A percentile compares a stretch with the other conserved stretches of the same genome.
phyloP scores from a whole-genome alignment of 2,329 filamentous ascomycete species.

The Thermoascus crustaceus region DNA sequence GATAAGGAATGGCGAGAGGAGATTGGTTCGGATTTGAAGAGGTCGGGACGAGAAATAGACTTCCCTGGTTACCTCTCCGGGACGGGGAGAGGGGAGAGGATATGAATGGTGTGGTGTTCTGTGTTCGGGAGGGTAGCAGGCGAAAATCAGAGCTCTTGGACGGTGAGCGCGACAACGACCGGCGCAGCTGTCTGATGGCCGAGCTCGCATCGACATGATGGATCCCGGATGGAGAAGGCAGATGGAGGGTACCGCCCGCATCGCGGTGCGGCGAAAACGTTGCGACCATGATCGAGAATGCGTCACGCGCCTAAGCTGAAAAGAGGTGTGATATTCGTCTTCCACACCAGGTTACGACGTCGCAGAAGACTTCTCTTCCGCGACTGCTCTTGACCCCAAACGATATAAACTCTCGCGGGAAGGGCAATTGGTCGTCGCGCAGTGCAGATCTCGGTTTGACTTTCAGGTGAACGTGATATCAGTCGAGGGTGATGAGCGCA shows the following conservation, averaged over 20 bases:
- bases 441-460: no score
- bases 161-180: slow-evolving; percentile 86
- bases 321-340: no score
- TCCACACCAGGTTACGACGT: no score
- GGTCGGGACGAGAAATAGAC: slow-evolving; percentile 43
- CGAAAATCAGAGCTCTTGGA: slow-evolving; percentile 69
- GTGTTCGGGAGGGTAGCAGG: slow-evolving; percentile 46
- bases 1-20: slow-evolving; percentile 56
- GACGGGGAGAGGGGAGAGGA: slow-evolving; percentile 53
- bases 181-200: slow-evolving; percentile 72
- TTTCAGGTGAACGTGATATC: no score
- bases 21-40: slow-evolving; percentile 42
- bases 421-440: no score
- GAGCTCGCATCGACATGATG: slow-evolving; percentile 76
- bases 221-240: slow-evolving; percentile 76
- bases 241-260: slow-evolving; percentile 68
- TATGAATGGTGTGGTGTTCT: slow-evolving; percentile 40
- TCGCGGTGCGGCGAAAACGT: slow-evolving; percentile 43
- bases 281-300: slow-evolving; percentile 33
- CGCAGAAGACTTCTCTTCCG: no score
- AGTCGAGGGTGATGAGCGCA: slow-evolving; percentile 7
- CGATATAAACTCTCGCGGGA: no score
- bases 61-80: slow-evolving; percentile 44
- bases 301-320: no score
- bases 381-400: no score